A percentile compares a stretch with the other conserved stretches of the same genome.
phyloP scores from a whole-genome alignment of 192 early-diverging fungal genomes.

The Coemansia sp. region DNA sequence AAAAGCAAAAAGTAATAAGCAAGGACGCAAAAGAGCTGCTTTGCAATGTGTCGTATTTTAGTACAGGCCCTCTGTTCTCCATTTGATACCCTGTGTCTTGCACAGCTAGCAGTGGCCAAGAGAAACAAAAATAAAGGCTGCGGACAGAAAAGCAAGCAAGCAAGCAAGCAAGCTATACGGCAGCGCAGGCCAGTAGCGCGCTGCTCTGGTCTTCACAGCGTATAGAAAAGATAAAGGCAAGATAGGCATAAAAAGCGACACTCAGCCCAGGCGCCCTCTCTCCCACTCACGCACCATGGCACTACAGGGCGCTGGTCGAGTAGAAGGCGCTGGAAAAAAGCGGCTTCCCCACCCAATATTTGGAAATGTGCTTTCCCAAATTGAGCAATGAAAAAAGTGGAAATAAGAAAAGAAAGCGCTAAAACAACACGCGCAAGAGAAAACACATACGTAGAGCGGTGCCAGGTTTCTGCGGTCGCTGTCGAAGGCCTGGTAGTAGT shows the following conservation, averaged over 20 bases:
- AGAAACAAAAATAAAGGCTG: not conserved
- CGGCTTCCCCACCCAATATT: not conserved
- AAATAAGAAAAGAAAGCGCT: not conserved
- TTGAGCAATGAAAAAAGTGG: too few species aligned
- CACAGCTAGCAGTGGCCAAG: not conserved
- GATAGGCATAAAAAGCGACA: too few species aligned
- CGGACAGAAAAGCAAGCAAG: too few species aligned
- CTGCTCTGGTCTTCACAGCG: too few species aligned
- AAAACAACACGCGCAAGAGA: not conserved
- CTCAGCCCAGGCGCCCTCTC: too few species aligned
- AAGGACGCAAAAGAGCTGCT: not conserved
- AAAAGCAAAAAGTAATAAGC: not conserved
- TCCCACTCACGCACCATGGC: not conserved
- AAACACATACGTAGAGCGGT: slow-evolving; percentile 76
- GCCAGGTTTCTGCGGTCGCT: slow-evolving; percentile 59
- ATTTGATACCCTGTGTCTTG: not conserved
- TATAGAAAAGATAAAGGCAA: too few species aligned
- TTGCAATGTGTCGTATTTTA: not conserved
- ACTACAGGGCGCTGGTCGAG: not conserved
- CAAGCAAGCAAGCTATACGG: too few species aligned
- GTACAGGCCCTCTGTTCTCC: not conserved
- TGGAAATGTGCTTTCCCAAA: not conserved
- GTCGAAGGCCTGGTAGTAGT: slow-evolving; percentile 89
- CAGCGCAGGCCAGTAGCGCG: too few species aligned
- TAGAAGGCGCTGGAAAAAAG: not conserved